These are phyloP conservation scores for Pelargonium myrrhifolium DNA, from an alignment of 441 rosid species.

Conservation along the genomic window DNA sequence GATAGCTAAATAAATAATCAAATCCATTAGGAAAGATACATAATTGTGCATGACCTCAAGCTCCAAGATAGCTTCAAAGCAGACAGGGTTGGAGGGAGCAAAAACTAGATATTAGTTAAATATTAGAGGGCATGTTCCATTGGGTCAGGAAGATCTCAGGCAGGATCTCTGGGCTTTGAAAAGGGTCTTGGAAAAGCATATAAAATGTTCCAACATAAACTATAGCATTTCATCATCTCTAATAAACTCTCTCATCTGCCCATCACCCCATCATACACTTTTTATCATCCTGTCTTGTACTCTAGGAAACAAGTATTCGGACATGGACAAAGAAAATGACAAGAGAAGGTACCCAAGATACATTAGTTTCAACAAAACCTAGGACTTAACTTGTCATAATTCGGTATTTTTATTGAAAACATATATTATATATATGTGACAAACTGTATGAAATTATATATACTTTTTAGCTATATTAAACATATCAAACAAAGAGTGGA, in stretches of 20 bases:
- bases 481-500: no score
- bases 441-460: no score
- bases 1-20: constrained; percentile 18
- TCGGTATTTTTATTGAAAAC: no score
- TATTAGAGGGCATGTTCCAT: constrained; percentile 34
- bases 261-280: constrained; percentile 24
- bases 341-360: no score
- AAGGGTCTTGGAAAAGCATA: constrained; percentile 24
- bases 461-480: no score
- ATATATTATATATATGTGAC: no score
- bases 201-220: constrained; percentile 30
- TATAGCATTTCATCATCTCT: constrained; percentile 31
- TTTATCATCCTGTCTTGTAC: constrained; percentile 20
- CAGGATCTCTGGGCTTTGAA: constrained; percentile 31
- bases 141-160: constrained; percentile 46
- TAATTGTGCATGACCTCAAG: constrained; percentile 46
- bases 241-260: constrained; percentile 23
- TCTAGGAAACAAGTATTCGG: no score
- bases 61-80: constrained; percentile 48
- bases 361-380: no score
- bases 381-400: no score
- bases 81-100: constrained; percentile 37
- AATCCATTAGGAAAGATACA: constrained; percentile 21
- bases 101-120: constrained; percentile 15
- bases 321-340: no score